Percentiles rank a stretch among this genome's conserved stretches.
phyloP scores from a whole-genome alignment of 129 eudicot species.

The Flaveria trinervia region DNA sequence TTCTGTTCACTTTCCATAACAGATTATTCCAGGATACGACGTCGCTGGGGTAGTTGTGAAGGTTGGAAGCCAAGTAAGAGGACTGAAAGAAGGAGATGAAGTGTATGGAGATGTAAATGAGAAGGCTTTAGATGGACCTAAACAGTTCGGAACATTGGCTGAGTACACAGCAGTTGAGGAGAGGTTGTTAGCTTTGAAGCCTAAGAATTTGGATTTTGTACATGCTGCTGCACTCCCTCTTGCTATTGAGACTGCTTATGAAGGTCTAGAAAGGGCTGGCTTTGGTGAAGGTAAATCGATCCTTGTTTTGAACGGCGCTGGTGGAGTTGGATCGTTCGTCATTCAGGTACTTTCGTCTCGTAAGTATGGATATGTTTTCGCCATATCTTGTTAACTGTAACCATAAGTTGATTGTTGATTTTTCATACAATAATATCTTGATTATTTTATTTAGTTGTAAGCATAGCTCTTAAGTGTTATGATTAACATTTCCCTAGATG shows the following conservation, averaged over 20 bases:
- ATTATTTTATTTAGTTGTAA: too few species aligned
- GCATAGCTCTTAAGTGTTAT: too few species aligned
- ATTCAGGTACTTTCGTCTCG: conserved; percentile 59
- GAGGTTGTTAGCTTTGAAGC: conserved; percentile 69
- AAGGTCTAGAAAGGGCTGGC: conserved; percentile 78
- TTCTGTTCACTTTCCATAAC: conserved; percentile 18
- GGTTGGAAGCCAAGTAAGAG: conserved; percentile 77
- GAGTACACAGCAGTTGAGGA: conserved; percentile 89
- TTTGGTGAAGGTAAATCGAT: conserved; percentile 73
- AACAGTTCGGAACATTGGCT: conserved; percentile 76
- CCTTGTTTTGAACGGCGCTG: conserved; percentile 87
- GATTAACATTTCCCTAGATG: too few species aligned
- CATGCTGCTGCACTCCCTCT: conserved; percentile 84
- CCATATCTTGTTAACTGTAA: neutral
- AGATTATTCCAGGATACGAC: conserved; percentile 89
- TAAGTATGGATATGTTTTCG: neutral
- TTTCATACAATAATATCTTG: too few species aligned
- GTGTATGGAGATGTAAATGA: conserved; percentile 72
- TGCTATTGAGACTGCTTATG: conserved; percentile 82
- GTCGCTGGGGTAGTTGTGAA: conserved; percentile 88
- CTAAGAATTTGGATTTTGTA: conserved; percentile 63
- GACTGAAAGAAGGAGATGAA: conserved; percentile 84
- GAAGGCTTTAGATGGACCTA: conserved; percentile 61
- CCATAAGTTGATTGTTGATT: too few species aligned
- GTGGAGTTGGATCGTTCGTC: conserved; percentile 88